Conservation (phyloP, 2,329 filamentous ascomycete species). For the Cercospora sesami region DNA sequence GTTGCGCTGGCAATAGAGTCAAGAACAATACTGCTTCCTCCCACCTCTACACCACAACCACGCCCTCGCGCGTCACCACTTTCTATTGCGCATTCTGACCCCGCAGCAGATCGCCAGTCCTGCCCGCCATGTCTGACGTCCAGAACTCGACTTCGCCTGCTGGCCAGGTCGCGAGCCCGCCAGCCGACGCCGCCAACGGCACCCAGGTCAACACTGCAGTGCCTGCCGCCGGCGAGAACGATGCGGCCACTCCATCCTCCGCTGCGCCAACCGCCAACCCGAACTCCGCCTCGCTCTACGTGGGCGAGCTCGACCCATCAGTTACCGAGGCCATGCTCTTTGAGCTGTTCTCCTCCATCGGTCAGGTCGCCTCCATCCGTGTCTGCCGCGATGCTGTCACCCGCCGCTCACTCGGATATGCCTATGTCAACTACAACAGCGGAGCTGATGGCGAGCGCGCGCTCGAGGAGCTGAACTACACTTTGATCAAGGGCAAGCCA, state of each 20-base stretch:
- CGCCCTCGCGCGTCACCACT: constrained; percentile 1
- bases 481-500: constrained; percentile 94
- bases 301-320: constrained; percentile 94
- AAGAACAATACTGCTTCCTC: constrained; percentile 17
- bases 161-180: constrained; percentile 70
- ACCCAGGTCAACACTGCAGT: constrained; percentile 72
- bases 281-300: constrained; percentile 96
- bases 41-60: neutral
- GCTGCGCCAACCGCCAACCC: constrained; percentile 67
- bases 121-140: constrained; percentile 43
- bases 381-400: constrained; percentile 99
- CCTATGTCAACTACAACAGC: constrained; percentile 99
- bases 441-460: constrained; percentile 95
- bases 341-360: constrained; percentile 99
- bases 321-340: constrained; percentile 99
- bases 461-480: constrained; percentile 99
- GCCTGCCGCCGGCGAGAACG: constrained; percentile 60
- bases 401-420: constrained; percentile 96
- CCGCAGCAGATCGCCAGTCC: constrained; percentile 12
- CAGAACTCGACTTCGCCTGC: constrained; percentile 54
- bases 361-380: constrained; percentile 97
- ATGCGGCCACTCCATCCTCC: constrained; percentile 71
- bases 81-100: constrained; percentile 18
- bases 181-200: constrained; percentile 61
- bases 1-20: constrained; percentile 13